Evolutionary conservation across 345 rosid species (phyloP).

Genomic region (Heritiera littoralis): DNA sequence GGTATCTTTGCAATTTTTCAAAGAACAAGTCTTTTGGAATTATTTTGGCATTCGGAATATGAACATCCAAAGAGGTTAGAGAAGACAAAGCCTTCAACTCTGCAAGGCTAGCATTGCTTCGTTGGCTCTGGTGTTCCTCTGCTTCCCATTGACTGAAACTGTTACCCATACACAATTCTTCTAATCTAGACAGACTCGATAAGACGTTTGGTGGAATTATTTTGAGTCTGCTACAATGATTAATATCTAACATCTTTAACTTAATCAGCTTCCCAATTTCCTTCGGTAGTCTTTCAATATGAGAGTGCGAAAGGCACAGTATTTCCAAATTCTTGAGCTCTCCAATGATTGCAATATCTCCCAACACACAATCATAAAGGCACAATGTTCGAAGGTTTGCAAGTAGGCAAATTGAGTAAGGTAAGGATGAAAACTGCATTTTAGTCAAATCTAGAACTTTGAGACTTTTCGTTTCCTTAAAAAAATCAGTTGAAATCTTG

Average conservation of each 20-base stretch:
- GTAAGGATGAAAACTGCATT: too few species aligned
- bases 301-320: neutral
- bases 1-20: neutral
- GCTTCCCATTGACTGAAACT: neutral
- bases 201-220: neutral
- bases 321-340: neutral
- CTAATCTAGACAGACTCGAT: neutral
- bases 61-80: neutral
- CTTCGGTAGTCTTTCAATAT: neutral
- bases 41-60: neutral
- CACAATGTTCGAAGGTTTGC: neutral
- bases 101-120: neutral
- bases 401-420: too few species aligned
- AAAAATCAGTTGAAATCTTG: too few species aligned
- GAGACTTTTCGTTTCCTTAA: too few species aligned
- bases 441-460: too few species aligned
- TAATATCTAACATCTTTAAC: neutral
- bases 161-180: neutral
- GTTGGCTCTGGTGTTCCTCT: neutral
- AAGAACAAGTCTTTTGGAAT: neutral
- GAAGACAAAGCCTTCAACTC: neutral
- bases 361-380: neutral
- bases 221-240: neutral
- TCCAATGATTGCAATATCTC: neutral
- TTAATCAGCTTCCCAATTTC: neutral